Percentiles rank a stretch among this genome's conserved stretches.
Evolutionary conservation across 2,329 filamentous ascomycete genomes (phyloP).

Genomic region (Colletotrichum lupini): DNA sequence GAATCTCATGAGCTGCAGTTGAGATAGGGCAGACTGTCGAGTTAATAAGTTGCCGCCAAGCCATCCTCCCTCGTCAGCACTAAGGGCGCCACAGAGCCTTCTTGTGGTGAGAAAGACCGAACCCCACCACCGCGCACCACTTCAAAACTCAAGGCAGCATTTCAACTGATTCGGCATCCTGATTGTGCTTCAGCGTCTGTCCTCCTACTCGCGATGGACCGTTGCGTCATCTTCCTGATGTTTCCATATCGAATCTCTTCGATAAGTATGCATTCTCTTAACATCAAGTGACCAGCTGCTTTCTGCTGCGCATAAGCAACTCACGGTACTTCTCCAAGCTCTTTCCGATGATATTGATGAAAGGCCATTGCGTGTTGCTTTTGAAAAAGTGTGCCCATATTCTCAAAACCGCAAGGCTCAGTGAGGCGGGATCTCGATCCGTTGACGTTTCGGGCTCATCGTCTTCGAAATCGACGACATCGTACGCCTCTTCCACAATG

Average conservation of each 20-base stretch:
- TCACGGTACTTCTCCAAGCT: conserved; percentile 52
- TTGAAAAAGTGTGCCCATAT: conserved; percentile 60
- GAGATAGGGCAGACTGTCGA: too few relatives aligned
- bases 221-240: not conserved
- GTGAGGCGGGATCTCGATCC: conserved; percentile 41
- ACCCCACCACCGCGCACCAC: not conserved
- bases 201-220: not conserved
- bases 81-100: not conserved
- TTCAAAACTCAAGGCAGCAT: not conserved
- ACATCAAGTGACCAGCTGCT: not conserved
- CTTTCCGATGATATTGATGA: conserved; percentile 56
- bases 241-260: not conserved
- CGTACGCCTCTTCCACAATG: conserved; percentile 56
- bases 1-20: too few relatives aligned
- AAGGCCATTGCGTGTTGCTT: conserved; percentile 59
- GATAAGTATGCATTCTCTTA: not conserved
- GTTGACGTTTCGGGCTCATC: conserved; percentile 42
- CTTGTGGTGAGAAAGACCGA: not conserved
- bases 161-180: not conserved
- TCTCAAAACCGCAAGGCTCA: conserved; percentile 53
- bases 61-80: not conserved
- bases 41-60: too few relatives aligned
- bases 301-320: conserved; percentile 33
- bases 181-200: not conserved
- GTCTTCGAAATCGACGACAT: conserved; percentile 50